phyloP scores from a whole-genome alignment of 78 protist species.

The Anaeramoeba flamelloides region DNA sequence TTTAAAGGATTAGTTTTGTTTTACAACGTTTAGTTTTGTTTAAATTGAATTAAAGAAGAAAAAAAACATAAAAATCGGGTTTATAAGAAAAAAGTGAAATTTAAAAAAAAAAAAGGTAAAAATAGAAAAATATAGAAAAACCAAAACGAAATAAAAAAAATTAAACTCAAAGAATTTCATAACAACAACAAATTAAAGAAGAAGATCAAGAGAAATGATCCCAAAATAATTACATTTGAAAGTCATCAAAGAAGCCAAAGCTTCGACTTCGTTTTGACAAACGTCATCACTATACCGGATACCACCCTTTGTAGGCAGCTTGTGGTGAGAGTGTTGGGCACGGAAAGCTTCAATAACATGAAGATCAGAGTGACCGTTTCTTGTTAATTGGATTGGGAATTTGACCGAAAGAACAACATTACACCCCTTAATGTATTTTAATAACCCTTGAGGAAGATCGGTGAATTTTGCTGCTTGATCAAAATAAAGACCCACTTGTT shows the following conservation, averaged over 20 bases:
- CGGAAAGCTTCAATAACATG: constrained; percentile 46
- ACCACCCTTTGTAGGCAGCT: constrained; percentile 73
- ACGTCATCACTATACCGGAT: constrained; percentile 47
- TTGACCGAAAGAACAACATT: neutral
- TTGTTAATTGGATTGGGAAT: neutral
- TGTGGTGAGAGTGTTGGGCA: constrained; percentile 71
- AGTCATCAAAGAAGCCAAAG: constrained; percentile 67
- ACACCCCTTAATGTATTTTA: neutral
- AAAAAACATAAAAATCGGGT: no score
- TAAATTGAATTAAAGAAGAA: no score
- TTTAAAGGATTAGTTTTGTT: no score
- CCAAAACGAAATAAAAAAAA: no score
- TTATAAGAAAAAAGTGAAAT: no score
- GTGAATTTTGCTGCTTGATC: neutral
- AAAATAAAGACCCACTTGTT: neutral
- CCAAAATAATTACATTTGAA: constrained; percentile 41
- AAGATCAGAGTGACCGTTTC: neutral
- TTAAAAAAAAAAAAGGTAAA: no score
- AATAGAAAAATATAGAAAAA: no score
- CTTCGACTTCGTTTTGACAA: constrained; percentile 64
- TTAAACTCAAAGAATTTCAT: no score
- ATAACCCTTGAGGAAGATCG: neutral
- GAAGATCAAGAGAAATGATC: no score
- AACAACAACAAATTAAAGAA: no score
- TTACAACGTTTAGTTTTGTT: no score